Evolutionary conservation across 352 stramenopile species (phyloP).

Genomic region (Pythium coloratum): DNA sequence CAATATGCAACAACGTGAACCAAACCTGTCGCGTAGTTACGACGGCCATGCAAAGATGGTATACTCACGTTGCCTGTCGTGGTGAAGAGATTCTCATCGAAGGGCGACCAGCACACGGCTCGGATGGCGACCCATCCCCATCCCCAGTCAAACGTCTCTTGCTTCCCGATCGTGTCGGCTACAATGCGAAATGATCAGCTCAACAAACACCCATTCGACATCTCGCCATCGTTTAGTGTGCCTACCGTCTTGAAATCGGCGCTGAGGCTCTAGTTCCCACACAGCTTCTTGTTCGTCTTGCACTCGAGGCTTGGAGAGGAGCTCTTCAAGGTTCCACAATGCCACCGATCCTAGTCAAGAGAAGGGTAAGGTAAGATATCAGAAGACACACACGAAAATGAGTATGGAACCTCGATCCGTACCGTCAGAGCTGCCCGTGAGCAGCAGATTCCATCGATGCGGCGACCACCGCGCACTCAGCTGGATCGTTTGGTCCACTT

Average conservation of each 20-base stretch:
- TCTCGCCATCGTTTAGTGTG: too few relatives aligned
- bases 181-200: neutral
- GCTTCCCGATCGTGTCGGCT: conserved; percentile 83
- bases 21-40: too few relatives aligned
- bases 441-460: conserved; percentile 62
- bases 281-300: conserved; percentile 4
- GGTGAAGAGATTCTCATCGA: conserved; percentile 82
- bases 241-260: conserved; percentile 80
- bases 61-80: conserved; percentile 75
- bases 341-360: conserved; percentile 56
- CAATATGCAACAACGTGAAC: neutral
- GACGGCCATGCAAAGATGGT: too few relatives aligned
- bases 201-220: too few relatives aligned
- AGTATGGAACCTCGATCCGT: neutral
- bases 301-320: conserved; percentile 17
- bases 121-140: conserved; percentile 82
- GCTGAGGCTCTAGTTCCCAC: conserved; percentile 60
- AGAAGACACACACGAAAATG: neutral
- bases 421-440: conserved; percentile 84
- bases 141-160: conserved; percentile 82
- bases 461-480: conserved; percentile 77
- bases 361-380: conserved; percentile 1
- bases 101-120: conserved; percentile 76
- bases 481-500: conserved; percentile 52
- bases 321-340: conserved; percentile 72